Evolutionary conservation across 2,329 filamentous ascomycete species (phyloP), one percentile per base, ranked within the genome.

Genomic region (Colletotrichum filicis): DNA sequence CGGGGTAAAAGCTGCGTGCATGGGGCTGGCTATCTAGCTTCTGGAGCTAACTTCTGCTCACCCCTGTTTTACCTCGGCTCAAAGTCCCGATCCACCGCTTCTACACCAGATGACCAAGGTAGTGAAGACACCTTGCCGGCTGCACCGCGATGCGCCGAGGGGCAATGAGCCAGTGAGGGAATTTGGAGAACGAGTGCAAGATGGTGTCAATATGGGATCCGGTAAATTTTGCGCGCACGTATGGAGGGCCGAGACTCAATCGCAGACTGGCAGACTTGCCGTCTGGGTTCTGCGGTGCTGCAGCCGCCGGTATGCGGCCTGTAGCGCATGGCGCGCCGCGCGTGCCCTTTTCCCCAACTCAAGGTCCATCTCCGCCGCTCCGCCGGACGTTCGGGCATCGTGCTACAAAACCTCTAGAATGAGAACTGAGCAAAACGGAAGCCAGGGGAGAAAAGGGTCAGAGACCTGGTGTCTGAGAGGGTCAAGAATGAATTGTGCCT

Each of bases 31-130:
- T 49, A n/a, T 8, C 19, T 22, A n/a, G 42, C 19, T 22, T 9
- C 42, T n/a, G 4, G 42, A 49, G 42, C 42, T 22, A 55, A 66
- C 22, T n/a, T 8, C 32, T 26, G 35, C 24, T 7, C 37, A 59
- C 24, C 65, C 55, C 35, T 59, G 53, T 69, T 69, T 64, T 69
- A 69, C 70, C 70, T 73, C 70, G 70, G 70, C 59, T 49, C 57
- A n/a, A 56, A 42, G 42, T 42, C 37, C 49, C 22, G 19, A 46
- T 12, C 63, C 56, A 59, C 56, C 30, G 4, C 57, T 26, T n/a
- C 35, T 16, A 56, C 49, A 16, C 30, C 52, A 46, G 11, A 9
- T 32, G 8, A 57, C 26, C 28, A 60, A 24, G 19, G 19, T 16
- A 61, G 22, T 35, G 12, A 63, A 14, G 67, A 49, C 42, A 22